Conservation (phyloP, 1,284 basidiomycete species). For the Trametes polyzona region DNA sequence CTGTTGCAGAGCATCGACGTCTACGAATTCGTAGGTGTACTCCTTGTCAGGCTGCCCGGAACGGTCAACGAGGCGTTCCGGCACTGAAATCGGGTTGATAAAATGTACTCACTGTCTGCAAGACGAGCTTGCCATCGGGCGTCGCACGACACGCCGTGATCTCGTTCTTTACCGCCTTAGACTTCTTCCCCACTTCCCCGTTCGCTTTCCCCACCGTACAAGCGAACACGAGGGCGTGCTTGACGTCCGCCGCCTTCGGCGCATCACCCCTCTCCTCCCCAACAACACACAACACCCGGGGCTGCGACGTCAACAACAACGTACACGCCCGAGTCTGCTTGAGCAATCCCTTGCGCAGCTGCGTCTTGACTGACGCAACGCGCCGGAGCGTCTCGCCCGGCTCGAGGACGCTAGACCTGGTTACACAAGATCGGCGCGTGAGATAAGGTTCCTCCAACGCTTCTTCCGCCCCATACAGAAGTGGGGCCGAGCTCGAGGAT, state of each 20-base stretch:
- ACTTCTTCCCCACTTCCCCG: background rate
- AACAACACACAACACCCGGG: conserved; percentile 18
- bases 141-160: background rate
- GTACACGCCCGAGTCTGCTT: conserved; percentile 18
- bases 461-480: too few relatives aligned
- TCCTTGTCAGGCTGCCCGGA: conserved; percentile 16
- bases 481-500: too few relatives aligned
- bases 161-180: conserved; percentile 1
- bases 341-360: conserved; percentile 16
- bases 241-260: conserved; percentile 11
- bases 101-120: conserved; percentile 11
- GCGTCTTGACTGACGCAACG: conserved; percentile 3
- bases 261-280: conserved; percentile 9
- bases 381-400: conserved; percentile 11
- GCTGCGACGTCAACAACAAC: conserved; percentile 16
- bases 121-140: background rate
- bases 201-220: background rate
- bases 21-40: conserved; percentile 12
- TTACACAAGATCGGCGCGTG: background rate
- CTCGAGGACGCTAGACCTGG: conserved; percentile 16
- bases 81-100: background rate
- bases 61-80: background rate
- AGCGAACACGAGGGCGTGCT: conserved; percentile 11
- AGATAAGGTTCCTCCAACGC: background rate
- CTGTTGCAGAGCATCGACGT: background rate